A percentile compares a stretch with the other conserved stretches of the same genome.
Evolutionary conservation across 1,284 basidiomycete species (phyloP).

Genomic region (Ceratobasidium theobromae): DNA sequence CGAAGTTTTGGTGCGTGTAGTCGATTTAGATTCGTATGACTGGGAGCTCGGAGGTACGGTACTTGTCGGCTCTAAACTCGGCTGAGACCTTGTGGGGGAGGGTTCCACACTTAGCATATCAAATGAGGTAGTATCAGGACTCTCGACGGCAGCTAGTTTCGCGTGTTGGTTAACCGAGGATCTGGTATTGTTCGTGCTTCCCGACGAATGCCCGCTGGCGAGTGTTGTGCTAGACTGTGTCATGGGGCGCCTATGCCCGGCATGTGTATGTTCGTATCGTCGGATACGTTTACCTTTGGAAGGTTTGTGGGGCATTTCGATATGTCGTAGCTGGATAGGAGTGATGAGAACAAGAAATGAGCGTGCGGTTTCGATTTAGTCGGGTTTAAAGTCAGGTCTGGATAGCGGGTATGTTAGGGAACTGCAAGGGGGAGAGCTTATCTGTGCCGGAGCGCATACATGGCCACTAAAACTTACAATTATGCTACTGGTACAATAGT

Average conservation of each 20-base stretch:
- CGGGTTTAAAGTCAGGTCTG: not conserved
- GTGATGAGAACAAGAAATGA: not conserved
- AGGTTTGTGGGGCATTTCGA: conserved; percentile 2
- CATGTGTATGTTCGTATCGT: conserved; percentile 2
- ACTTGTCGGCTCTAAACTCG: not conserved
- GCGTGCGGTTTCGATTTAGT: not conserved
- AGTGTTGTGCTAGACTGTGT: not conserved
- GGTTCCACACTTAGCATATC: conserved; percentile 21
- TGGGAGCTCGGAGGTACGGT: not conserved
- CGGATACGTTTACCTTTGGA: conserved; percentile 1
- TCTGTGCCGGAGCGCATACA: not conserved
- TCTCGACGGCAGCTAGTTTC: not conserved
- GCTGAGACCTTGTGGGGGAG: not conserved
- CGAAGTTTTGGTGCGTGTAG: not conserved
- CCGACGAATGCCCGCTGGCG: not conserved
- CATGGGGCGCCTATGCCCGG: not conserved
- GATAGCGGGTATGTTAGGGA: not conserved
- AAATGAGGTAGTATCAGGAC: conserved; percentile 5
- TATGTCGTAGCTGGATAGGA: conserved; percentile 14
- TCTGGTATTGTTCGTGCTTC: not conserved
- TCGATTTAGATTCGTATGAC: not conserved
- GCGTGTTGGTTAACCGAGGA: not conserved
- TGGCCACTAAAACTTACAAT: not conserved
- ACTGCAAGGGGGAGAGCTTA: not conserved
- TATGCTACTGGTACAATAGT: not conserved